Evolutionary conservation across 352 stramenopile species (phyloP).

Genomic region (Phytophthora aleatoria): DNA sequence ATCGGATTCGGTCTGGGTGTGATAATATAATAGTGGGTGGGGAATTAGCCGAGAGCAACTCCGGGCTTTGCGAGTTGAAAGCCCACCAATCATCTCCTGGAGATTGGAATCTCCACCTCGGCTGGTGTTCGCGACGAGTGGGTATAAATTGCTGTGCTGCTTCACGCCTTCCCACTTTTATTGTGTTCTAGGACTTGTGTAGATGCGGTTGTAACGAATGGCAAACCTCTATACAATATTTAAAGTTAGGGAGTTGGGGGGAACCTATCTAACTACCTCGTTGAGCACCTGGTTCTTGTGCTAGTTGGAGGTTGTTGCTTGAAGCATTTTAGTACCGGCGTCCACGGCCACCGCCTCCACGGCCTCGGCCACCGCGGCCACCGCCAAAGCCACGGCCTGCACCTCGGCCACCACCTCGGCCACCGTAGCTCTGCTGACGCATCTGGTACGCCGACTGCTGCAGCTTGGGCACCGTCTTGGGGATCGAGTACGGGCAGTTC

Average conservation of each 20-base stretch:
- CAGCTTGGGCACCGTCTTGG: conserved; percentile 78
- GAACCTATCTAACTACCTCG: conserved; percentile 36
- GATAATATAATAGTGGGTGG: not conserved
- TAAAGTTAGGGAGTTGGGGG: conserved; percentile 38
- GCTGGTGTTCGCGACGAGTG: not conserved
- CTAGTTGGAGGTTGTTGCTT: conserved; percentile 15
- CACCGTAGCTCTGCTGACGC: conserved; percentile 44
- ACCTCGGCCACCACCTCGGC: conserved; percentile 44
- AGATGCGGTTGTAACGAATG: conserved; percentile 4
- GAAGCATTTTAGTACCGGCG: conserved; percentile 36
- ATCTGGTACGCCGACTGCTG: conserved; percentile 66
- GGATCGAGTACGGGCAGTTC: conserved; percentile 77
- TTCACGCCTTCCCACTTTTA: no score
- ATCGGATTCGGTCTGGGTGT: conserved; percentile 3
- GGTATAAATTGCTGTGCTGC: no score
- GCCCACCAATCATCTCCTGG: conserved; percentile 14
- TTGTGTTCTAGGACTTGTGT: no score
- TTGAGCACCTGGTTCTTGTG: conserved; percentile 14
- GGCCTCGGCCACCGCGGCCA: conserved; percentile 42
- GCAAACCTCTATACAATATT: conserved; percentile 47
- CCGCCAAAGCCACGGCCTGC: conserved; percentile 43
- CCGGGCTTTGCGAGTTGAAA: not conserved
- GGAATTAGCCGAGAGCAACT: conserved; percentile 1
- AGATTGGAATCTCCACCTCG: not conserved
- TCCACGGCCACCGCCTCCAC: conserved; percentile 37